Percentiles rank a stretch among this genome's conserved stretches.
phyloP scores from a whole-genome alignment of 768 basidiomycete genomes.

The Antrodiella citrinella region DNA sequence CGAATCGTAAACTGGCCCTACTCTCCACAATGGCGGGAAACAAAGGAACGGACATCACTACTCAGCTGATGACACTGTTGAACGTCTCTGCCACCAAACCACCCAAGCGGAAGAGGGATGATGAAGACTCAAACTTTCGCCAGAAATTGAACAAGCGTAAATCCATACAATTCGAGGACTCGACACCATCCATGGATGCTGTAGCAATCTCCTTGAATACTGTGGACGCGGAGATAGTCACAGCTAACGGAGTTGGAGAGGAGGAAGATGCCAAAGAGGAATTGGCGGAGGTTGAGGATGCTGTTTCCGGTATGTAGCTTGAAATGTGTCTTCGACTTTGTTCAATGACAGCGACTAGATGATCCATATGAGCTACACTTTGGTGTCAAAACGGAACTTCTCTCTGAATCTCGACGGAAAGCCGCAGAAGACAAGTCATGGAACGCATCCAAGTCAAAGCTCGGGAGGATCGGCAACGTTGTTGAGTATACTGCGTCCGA shows the following conservation, averaged over 20 bases:
- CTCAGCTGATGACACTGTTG: slow-evolving; percentile 77
- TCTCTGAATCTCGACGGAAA: slow-evolving; percentile 41
- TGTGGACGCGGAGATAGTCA: neutral
- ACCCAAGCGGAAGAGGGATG: slow-evolving; percentile 41
- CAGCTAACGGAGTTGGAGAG: slow-evolving; percentile 12
- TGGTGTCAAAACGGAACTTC: slow-evolving; percentile 44
- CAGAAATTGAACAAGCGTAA: slow-evolving; percentile 69
- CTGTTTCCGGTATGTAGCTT: no score
- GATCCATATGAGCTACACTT: slow-evolving; percentile 72
- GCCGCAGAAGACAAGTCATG: slow-evolving; percentile 52
- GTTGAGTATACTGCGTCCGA: slow-evolving; percentile 42
- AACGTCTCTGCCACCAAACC: slow-evolving; percentile 82
- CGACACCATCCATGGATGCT: no score
- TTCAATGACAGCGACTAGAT: no score
- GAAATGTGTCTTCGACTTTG: neutral
- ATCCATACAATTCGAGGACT: slow-evolving; percentile 27
- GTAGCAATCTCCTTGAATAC: neutral
- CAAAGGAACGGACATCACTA: slow-evolving; percentile 50
- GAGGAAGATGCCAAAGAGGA: slow-evolving; percentile 15
- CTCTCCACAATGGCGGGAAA: slow-evolving; percentile 18
- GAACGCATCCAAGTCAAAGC: slow-evolving; percentile 38
- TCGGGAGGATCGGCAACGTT: slow-evolving; percentile 52
- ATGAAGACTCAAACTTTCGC: slow-evolving; percentile 27
- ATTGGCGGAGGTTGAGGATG: slow-evolving; percentile 8
- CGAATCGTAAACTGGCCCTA: no score